A percentile compares a stretch with the other conserved stretches of the same genome.
These are phyloP conservation scores for Thuidium tamariscinum DNA, from an alignment of 225 moss, liverwort and hornwort species.

Conservation along the genomic window DNA sequence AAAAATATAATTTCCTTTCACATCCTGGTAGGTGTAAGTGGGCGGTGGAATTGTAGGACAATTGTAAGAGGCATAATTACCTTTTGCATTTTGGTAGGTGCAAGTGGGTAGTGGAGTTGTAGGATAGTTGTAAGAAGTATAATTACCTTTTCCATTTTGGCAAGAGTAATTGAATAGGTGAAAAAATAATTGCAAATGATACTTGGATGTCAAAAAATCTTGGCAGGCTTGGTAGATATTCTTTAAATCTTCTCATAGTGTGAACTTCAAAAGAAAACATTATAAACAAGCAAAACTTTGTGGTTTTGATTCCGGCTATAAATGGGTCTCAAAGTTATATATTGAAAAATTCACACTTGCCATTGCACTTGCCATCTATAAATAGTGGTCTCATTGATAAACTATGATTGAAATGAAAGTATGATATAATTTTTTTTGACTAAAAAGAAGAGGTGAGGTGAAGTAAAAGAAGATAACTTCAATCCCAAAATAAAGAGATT, in stretches of 20 bases:
- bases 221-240: too few species aligned
- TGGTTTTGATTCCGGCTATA: rapidly evolving
- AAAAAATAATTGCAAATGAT: neutral
- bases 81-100: too few species aligned
- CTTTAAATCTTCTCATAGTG: rapidly evolving
- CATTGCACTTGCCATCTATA: neutral
- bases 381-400: rapidly evolving
- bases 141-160: neutral
- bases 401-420: neutral
- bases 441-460: rapidly evolving
- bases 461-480: neutral
- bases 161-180: neutral
- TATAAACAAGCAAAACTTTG: neutral
- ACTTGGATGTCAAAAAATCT: too few species aligned
- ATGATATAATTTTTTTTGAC: neutral
- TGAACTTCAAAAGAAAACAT: rapidly evolving
- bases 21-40: too few species aligned
- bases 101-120: too few species aligned
- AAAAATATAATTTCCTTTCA: too few species aligned
- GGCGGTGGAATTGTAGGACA: too few species aligned
- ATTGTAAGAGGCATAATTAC: too few species aligned
- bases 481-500: neutral
- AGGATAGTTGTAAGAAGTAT: neutral
- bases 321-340: neutral
- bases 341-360: neutral